Evolutionary conservation across 768 basidiomycete species (phyloP).

Genomic region (Coprinellus aureogranulatus): DNA sequence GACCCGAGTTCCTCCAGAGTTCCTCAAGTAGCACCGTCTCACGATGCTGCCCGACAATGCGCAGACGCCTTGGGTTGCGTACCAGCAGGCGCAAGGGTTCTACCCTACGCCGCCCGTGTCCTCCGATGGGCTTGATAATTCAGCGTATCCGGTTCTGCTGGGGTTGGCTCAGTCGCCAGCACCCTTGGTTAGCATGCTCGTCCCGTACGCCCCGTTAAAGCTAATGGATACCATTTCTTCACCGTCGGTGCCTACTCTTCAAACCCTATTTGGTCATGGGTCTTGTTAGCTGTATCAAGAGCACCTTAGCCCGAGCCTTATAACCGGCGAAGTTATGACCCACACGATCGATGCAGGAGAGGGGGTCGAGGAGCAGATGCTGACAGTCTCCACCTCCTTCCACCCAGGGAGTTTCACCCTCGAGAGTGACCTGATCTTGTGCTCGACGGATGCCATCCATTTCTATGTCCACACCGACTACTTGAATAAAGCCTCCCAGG

Average conservation of each 20-base stretch:
- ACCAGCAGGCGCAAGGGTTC: neutral
- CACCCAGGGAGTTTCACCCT: conserved; percentile 15
- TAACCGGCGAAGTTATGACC: neutral
- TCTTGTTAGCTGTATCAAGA: neutral
- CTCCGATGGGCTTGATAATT: neutral
- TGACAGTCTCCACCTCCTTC: conserved; percentile 28
- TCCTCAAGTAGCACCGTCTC: neutral
- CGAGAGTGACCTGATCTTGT: conserved; percentile 33
- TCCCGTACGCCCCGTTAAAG: neutral
- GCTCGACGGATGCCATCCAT: conserved; percentile 59
- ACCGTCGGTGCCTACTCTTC: no score
- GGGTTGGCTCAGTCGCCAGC: conserved; percentile 1
- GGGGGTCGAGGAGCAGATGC: neutral
- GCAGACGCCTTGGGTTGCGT: neutral
- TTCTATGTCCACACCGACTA: conserved; percentile 55
- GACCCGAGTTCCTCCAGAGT: no score
- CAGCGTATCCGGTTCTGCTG: neutral
- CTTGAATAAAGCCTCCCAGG: conserved; percentile 43
- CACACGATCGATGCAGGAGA: neutral
- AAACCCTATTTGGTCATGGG: neutral
- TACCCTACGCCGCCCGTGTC: conserved; percentile 1
- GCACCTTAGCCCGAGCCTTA: neutral
- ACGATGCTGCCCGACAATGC: neutral
- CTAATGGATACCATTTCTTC: neutral
- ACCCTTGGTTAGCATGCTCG: conserved; percentile 4